Evolutionary conservation across 1,284 basidiomycete genomes (phyloP).

Genomic region (Xerocomus nothofagi): DNA sequence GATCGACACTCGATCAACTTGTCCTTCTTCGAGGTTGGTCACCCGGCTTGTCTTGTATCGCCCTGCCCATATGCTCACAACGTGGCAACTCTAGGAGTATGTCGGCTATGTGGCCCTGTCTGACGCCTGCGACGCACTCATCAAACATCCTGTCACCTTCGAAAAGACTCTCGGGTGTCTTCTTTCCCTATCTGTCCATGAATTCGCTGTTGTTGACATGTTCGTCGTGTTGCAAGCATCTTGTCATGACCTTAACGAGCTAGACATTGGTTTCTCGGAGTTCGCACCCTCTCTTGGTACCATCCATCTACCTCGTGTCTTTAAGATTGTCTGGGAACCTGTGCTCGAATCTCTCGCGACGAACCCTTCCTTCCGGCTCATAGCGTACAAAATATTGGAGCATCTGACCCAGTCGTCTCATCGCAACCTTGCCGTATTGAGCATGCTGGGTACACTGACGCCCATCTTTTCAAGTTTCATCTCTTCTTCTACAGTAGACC

Average conservation of each 20-base stretch:
- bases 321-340: conserved; percentile 55
- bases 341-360: conserved; percentile 34
- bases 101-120: conserved; percentile 66
- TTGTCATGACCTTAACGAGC: conserved; percentile 34
- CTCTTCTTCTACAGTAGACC: conserved; percentile 15
- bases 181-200: conserved; percentile 59
- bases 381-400: conserved; percentile 61
- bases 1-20: conserved; percentile 54
- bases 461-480: conserved; percentile 48
- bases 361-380: conserved; percentile 44
- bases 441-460: conserved; percentile 52
- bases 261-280: conserved; percentile 41
- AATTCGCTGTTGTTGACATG: conserved; percentile 55
- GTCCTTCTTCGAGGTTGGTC: conserved; percentile 65
- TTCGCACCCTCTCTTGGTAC: conserved; percentile 38
- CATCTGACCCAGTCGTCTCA: conserved; percentile 58
- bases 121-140: conserved; percentile 52
- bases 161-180: conserved; percentile 62
- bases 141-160: conserved; percentile 46
- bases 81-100: conserved; percentile 46
- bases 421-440: conserved; percentile 65
- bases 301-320: conserved; percentile 56
- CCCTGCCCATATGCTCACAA: not conserved
- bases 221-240: conserved; percentile 47
- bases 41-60: not conserved